Base-by-base conservation (phyloP, 106 monocot genomes). In the Posidonia australis region DNA sequence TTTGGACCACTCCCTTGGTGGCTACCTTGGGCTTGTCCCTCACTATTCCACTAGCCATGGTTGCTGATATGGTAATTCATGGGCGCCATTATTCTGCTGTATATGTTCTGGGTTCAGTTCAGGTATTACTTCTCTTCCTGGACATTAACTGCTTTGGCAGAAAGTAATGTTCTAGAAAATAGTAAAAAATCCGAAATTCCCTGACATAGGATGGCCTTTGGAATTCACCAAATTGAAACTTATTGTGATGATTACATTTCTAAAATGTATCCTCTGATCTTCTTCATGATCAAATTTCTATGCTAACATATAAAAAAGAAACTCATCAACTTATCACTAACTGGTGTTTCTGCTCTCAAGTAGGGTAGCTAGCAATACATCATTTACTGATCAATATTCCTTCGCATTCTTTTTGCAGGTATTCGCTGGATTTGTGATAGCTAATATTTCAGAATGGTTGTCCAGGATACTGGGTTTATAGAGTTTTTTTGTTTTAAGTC, bases 1-100 rank as follows among this genome's bases (percentile, higher is more conserved):
- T 98, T 53, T 98, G 96, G 96, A 98, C 96, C 45, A 98, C 96
- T 70, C 96, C 96, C 3, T 73, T 98, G 70, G 96, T 98, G 32
- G 96, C 96, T 51, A 98, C 96, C 6, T 73, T 98, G 36, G 96
- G 90, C 71, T 87, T 98, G 87, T 98, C 96, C 27, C 79, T 98
- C 59, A 98, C 96, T 12, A 90, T 98, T 65, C 96, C 96, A 23
- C 80, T 98, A 48, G 96, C 96, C 30, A 90, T 98, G 96, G 84
- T 96, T 52, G 96, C 96, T 51, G 96, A 96, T 68, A 96, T 96
- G 96, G 57, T 98, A 47, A 83, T 98, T 64, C 96, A 98, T 75
- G 96, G 96, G 17, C 84, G 96, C 23, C 96, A 87, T 51, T 98
- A 98, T 83, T 90, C 96, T 42, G 82, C 87, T 74, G 72, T 98